A percentile compares a stretch with the other conserved stretches of the same genome.
Conservation (phyloP, 2,329 filamentous ascomycete species). For the Xylariales sp. region DNA sequence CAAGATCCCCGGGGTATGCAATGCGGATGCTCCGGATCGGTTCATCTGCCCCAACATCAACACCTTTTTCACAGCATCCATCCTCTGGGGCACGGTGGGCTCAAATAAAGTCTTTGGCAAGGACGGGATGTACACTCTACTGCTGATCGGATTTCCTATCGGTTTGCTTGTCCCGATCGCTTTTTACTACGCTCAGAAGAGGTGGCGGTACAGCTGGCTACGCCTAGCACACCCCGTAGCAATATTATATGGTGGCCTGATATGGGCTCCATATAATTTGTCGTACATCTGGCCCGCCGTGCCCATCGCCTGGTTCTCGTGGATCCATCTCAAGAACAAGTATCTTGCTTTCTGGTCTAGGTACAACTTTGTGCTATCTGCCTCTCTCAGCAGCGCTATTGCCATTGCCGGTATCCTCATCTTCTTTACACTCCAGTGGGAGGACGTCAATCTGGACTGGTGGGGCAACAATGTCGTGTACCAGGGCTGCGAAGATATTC, state of each 20-base stretch:
- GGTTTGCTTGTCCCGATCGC: slow-evolving; percentile 25
- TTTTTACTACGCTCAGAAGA: slow-evolving; percentile 24
- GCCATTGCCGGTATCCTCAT: slow-evolving; percentile 20
- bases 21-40: slow-evolving; percentile 39
- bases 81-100: slow-evolving; percentile 37
- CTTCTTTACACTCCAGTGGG: slow-evolving; percentile 20
- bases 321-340: slow-evolving; percentile 13
- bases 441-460: slow-evolving; percentile 27
- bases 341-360: slow-evolving; percentile 21
- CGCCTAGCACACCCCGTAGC: slow-evolving; percentile 22
- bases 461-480: slow-evolving; percentile 39
- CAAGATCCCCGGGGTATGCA: slow-evolving; percentile 45
- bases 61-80: slow-evolving; percentile 39
- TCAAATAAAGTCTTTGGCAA: slow-evolving; percentile 31
- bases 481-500: slow-evolving; percentile 35
- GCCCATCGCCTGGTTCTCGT: slow-evolving; percentile 34
- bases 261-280: slow-evolving; percentile 34
- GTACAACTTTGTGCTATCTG: slow-evolving; percentile 22
- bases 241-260: slow-evolving; percentile 18
- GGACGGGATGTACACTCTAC: slow-evolving; percentile 27
- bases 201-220: slow-evolving; percentile 15
- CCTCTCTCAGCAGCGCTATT: slow-evolving; percentile 19
- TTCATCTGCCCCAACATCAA: slow-evolving; percentile 49
- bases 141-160: slow-evolving; percentile 27
- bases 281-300: slow-evolving; percentile 43